Evolutionary conservation across 495 filamentous ascomycete species (phyloP), one percentile per base, ranked within the genome.

Genomic region (Astrocystis sublimbata): DNA sequence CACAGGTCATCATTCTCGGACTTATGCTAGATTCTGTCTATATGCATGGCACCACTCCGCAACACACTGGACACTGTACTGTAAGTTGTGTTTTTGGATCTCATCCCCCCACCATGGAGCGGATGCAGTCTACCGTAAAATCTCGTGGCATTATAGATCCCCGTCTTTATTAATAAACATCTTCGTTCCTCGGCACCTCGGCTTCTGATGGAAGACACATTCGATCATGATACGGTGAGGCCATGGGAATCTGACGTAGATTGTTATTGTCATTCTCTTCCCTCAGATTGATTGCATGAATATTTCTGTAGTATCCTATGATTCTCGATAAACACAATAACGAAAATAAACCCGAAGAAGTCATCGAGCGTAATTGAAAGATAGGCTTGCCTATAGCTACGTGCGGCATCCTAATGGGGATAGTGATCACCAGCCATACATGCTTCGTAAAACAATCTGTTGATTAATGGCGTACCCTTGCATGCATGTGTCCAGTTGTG

Each of bases 401-500:
- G 12, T 35, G n/a, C n/a, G n/a, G n/a, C n/a, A 45, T 8, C 31
- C 33, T 21, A 38, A 28, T 24, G 9, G 35, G 33, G 23, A 41
- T 35, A 15, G 13, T 6, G 21, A 21, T 30, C 36, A n/a, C 41
- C 26, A 38, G 7, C 13, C 26, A 13, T 24, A 36, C 13, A 38
- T 41, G 46, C 26, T 47, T 17, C 24, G 38, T 26, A 61, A 35
- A 45, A 5, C 15, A n/a, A n/a, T n/a, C n/a, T n/a, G n/a, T n/a
- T n/a, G 49, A 38, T 36, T 19, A 51, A 45, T 21, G n/a, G 17
- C 21, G 45, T 51, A 12, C 38, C 58, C 47, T 53, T 42, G 40
- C 49, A 61, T 61, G 58, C 58, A 45, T 51, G 19, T 40, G 38
- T 30, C 26, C 26, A 24, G 26, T 36, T 45, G 45, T 45, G 35